Evolutionary conservation across 495 filamentous ascomycete genomes (phyloP).

Genomic region (Opeltia flavorubescens): DNA sequence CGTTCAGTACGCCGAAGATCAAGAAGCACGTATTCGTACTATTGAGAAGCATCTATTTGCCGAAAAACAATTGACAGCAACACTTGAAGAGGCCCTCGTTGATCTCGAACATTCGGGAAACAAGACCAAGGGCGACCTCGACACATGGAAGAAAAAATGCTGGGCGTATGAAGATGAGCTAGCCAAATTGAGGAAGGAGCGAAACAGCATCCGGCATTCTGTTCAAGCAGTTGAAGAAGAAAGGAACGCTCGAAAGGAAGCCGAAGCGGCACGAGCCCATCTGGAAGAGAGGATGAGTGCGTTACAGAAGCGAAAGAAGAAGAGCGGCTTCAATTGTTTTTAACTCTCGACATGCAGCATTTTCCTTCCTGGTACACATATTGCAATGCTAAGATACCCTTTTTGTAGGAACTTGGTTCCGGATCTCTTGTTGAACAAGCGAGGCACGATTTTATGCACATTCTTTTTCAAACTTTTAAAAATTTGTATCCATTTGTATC

Average conservation of each 20-base stretch:
- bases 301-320: conserved; percentile 97
- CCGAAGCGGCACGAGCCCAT: conserved; percentile 73
- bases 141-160: conserved; percentile 79
- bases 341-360: conserved; percentile 26
- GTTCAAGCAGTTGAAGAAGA: conserved; percentile 93
- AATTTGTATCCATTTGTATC: too few species aligned
- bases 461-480: too few species aligned
- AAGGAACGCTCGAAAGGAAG: conserved; percentile 68
- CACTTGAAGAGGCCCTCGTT: conserved; percentile 85
- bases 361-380: background rate
- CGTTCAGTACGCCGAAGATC: conserved; percentile 70
- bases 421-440: background rate
- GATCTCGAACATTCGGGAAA: conserved; percentile 81
- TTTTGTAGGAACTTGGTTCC: background rate
- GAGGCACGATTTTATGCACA: background rate
- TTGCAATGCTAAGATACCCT: background rate
- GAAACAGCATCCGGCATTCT: conserved; percentile 58
- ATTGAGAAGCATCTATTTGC: conserved; percentile 95
- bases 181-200: conserved; percentile 52
- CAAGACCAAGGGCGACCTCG: conserved; percentile 72
- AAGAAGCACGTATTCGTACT: conserved; percentile 83
- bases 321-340: conserved; percentile 93
- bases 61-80: conserved; percentile 90
- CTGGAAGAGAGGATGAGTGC: conserved; percentile 89
- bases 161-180: conserved; percentile 66